Evolutionary conservation across 1,284 basidiomycete species (phyloP), one percentile per base, ranked within the genome.

Genomic region (Athelia psychrophila): DNA sequence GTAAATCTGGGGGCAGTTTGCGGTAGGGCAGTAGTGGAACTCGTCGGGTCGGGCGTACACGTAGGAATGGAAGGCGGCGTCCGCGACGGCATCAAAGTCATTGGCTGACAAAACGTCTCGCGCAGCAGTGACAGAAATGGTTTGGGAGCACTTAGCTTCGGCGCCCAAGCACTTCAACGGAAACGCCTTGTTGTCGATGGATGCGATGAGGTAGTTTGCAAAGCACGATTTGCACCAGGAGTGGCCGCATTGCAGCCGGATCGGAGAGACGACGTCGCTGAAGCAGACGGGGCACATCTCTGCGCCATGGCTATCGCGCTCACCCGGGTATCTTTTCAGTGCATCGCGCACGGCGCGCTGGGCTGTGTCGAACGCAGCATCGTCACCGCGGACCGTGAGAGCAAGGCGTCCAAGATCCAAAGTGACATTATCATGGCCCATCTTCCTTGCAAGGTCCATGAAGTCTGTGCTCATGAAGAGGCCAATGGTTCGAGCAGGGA

Each of bases 1-100:
- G 61, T 90, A 91, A 1, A 89, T 72, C 58, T 90, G 85, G 0
- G 73, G 72, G 58, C 88, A 91, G 60, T 90, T 86, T 0, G 88
- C 83, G 0, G 87, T 83, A 0, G 88, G 88, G 64, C 88, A 91
- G 58, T 83, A 83, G 52, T 79, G 76, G 60, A 86, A 85, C 52
- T 88, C 82, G 10, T 74, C 66, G 0, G 84, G 73, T 22, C 75
- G 78, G 0, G 76, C 64, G 51, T 83, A 77, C 18, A 87, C 69
- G 59, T 88, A 73, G 0, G 76, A 62, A 22, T 75, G 69, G 60
- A 87, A 83, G 0, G 86, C 77, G 0, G 84, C 79, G 12, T 79
- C 71, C 13, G 79, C 64, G 36, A 89, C 57, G 0, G 73, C 67
- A 18, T 80, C 72, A 58, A 86, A 82, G 24, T 85, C 76, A 3